Evolutionary conservation across 1,139 yeast species (phyloP).

Genomic region (Yamadazyma jaroonii): DNA sequence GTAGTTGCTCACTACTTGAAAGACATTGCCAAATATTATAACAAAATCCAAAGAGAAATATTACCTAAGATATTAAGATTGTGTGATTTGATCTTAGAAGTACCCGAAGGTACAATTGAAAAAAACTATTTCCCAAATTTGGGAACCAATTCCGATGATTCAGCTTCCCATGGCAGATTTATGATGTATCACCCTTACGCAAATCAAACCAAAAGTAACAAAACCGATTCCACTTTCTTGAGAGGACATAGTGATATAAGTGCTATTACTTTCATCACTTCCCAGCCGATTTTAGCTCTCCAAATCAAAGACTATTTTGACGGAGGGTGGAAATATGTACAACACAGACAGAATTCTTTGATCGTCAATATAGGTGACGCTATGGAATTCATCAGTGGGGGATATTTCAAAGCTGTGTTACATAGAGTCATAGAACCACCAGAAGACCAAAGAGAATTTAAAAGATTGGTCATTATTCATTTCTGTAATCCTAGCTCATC

Average conservation of each 20-base stretch:
- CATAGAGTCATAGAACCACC: conserved; percentile 50
- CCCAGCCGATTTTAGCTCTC: conserved; percentile 48
- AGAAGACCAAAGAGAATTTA: conserved; percentile 33
- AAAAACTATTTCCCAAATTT: conserved; percentile 28
- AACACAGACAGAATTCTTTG: conserved; percentile 42
- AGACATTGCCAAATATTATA: conserved; percentile 36
- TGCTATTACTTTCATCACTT: conserved; percentile 47
- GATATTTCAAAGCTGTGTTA: conserved; percentile 45
- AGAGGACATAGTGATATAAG: conserved; percentile 52
- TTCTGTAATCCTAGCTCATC: conserved; percentile 35
- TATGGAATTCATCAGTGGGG: conserved; percentile 47
- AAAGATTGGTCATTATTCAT: conserved; percentile 43
- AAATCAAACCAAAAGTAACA: conserved; percentile 11
- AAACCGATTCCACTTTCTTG: conserved; percentile 40
- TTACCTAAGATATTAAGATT: conserved; percentile 31
- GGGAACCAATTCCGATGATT: conserved; percentile 23
- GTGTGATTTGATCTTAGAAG: conserved; percentile 39
- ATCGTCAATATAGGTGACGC: conserved; percentile 52
- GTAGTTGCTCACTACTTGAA: conserved; percentile 29
- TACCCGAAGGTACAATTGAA: conserved; percentile 41
- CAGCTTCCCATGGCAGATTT: conserved; percentile 40
- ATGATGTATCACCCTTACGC: conserved; percentile 39
- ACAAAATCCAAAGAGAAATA: conserved; percentile 30
- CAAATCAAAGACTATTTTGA: conserved; percentile 47
- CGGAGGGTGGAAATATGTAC: conserved; percentile 48